Conservation (phyloP, 306 rosid genomes). For the Crotalaria pallida region DNA sequence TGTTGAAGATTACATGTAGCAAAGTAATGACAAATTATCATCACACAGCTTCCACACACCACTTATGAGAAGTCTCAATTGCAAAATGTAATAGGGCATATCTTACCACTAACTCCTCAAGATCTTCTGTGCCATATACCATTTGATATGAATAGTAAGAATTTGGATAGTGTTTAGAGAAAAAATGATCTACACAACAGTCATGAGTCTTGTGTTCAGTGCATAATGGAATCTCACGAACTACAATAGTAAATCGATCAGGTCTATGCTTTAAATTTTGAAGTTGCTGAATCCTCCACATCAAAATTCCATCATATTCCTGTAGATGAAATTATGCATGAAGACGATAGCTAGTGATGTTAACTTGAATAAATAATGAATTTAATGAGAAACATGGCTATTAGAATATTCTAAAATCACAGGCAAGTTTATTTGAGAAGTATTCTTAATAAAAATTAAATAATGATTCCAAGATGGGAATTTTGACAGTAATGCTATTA, state of each 20-base stretch:
- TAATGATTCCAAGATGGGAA: not conserved
- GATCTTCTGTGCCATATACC: slow-evolving; percentile 48
- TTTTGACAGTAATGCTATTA: not conserved
- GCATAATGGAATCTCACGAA: slow-evolving; percentile 80
- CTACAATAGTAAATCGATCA: slow-evolving; percentile 71
- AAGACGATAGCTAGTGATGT: slow-evolving; percentile 11
- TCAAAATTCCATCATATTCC: slow-evolving; percentile 76
- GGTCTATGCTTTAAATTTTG: slow-evolving; percentile 54
- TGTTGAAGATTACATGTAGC: not conserved
- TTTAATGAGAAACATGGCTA: slow-evolving; percentile 2
- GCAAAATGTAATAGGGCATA: not conserved
- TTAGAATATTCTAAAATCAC: not conserved
- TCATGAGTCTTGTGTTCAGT: slow-evolving; percentile 52
- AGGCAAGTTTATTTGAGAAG: not conserved
- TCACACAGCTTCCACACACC: not conserved
- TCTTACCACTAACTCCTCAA: slow-evolving; percentile 59
- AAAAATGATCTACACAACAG: slow-evolving; percentile 69
- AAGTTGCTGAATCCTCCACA: slow-evolving; percentile 56
- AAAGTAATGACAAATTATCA: not conserved
- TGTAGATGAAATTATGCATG: slow-evolving; percentile 31
- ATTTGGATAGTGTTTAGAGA: slow-evolving; percentile 61
- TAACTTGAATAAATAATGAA: slow-evolving; percentile 20
- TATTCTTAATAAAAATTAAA: not conserved
- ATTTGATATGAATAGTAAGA: slow-evolving; percentile 66
- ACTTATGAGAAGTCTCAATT: not conserved